Evolutionary conservation across 805 yeast genomes (phyloP), one percentile per base, ranked within the genome.

Genomic region (Starmerella sp.): DNA sequence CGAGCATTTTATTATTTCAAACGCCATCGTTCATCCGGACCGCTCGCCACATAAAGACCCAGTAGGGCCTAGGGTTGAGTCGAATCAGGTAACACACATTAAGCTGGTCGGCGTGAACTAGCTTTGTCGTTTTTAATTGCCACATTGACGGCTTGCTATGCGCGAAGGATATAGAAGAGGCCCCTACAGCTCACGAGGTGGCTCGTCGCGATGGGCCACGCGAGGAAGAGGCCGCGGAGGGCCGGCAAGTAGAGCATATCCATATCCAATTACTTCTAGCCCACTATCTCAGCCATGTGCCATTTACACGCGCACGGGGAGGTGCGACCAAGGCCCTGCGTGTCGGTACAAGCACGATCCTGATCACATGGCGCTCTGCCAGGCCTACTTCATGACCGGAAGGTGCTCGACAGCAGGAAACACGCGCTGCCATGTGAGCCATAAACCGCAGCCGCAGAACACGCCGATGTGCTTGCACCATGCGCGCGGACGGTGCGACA

Each of bases 331-430:
- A 58, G 80, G 79, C 17, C 63, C 70, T 22, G 56, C 64, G 5
- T 86, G 93, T 65, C 71, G 70, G 29, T 82, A 75, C 62, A 63
- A 65, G 5, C 93, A 85, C 64, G 75, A 77, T 48, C 67, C 71
- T 28, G 58, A 69, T 5, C 80, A 74, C 47, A 71, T 81, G 22
- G 75, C 82, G 6, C 65, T 84, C 5, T 86, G 95, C 65, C 73
- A 75, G 29, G 69, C 71, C 10, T 75, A 66, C 52, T 68, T 81
- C 45, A 68, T 69, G 39, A 59, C 55, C 4, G 78, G 76, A 4
- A 66, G 67, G 35, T 85, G 93, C 63, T 55, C 59, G 29, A 71
- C 71, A 32, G 65, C 68, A 22, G 66, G 73, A 17, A 38, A 32
- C 29, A 49, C 50, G 22, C 54, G 59, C 14, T 86, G 95, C 63